Evolutionary conservation across 192 early-diverging fungal species (phyloP), one percentile per base, ranked within the genome.

Genomic region (Jimgerdemannia flammicorona): DNA sequence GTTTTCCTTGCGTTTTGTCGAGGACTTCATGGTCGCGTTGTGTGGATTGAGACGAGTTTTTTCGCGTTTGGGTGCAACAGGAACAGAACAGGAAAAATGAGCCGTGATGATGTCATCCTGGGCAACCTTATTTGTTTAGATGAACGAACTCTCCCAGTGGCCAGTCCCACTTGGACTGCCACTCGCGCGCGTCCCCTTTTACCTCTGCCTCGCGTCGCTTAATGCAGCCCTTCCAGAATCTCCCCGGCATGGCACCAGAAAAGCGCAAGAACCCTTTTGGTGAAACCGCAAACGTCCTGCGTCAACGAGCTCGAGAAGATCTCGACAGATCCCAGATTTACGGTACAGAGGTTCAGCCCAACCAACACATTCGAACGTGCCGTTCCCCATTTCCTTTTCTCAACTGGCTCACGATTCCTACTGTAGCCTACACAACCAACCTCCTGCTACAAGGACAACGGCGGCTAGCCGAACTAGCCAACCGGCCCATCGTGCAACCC

Each of bases 401-500:
- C 29, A 29, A 29, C 29, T 29, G 1, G 29, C 29, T 29, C 29
- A 29, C 29, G 29, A 29, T 29, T 29, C 29, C 29, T 29, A 8
- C 29, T 40, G 1, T 40, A 43, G n/a, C 67, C 10, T 72, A 72
- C 44, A 72, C 64, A 70, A 70, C 65, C 80, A 81, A 14, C 79
- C 69, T 83, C 64, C 63, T 85, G 20, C 77, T 18, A 18, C 84
- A 81, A 75, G 84, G 84, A 3, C 84, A 85, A 73, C 70, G 29
- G 2, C 72, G 79, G 40, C 79, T 79, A 44, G 72, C 77, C 4
- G 73, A 72, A 18, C 68, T 78, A 19, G 29, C 44, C 3, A 81
- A 77, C 65, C 43, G 14, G 18, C 70, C 0, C 29, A 29, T 29
- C 29, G 67, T n/a, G 40, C 76, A 67, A 66, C 29, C 49, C 39